These are phyloP conservation scores for Zygoascus biomembranicola DNA, from an alignment of 805 yeast genomes.

Conservation along the genomic window DNA sequence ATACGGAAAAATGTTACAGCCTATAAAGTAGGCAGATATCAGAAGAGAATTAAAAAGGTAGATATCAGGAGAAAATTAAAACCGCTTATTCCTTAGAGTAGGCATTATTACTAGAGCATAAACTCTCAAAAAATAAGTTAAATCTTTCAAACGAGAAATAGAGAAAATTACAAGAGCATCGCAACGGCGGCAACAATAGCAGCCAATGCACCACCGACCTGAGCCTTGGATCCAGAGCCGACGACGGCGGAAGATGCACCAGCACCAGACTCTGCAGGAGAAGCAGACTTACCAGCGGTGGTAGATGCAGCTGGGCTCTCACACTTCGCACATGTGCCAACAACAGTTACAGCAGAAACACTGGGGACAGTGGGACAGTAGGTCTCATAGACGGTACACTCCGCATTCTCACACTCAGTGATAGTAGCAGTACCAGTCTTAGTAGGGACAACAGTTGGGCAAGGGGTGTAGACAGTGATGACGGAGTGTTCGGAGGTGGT, in stretches of 20 bases:
- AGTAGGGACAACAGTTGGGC: slow-evolving; percentile 2
- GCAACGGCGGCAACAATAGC: not conserved
- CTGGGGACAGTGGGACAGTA: slow-evolving; percentile 1
- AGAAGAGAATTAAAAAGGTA: not conserved
- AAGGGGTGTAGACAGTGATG: slow-evolving; percentile 15
- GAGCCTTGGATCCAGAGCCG: not conserved
- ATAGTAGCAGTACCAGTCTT: not conserved
- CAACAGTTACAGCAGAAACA: slow-evolving; percentile 1
- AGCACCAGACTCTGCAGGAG: not conserved
- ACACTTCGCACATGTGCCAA: not conserved
- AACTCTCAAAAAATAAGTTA: not conserved
- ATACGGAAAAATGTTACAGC: not conserved
- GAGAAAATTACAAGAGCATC: not conserved
- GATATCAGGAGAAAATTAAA: not conserved
- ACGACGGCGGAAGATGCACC: not conserved
- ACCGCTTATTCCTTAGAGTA: not conserved
- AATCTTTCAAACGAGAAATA: not conserved
- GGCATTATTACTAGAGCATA: not conserved
- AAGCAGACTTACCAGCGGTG: not conserved
- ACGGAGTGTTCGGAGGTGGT: slow-evolving; percentile 6
- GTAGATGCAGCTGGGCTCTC: not conserved
- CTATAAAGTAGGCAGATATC: not conserved
- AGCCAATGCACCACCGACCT: not conserved
- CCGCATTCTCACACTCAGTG: slow-evolving; percentile 1
- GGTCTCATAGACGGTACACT: not conserved